Evolutionary conservation across 306 rosid genomes (phyloP), one percentile per base, ranked within the genome.

Genomic region (Dalbergia cultrata): DNA sequence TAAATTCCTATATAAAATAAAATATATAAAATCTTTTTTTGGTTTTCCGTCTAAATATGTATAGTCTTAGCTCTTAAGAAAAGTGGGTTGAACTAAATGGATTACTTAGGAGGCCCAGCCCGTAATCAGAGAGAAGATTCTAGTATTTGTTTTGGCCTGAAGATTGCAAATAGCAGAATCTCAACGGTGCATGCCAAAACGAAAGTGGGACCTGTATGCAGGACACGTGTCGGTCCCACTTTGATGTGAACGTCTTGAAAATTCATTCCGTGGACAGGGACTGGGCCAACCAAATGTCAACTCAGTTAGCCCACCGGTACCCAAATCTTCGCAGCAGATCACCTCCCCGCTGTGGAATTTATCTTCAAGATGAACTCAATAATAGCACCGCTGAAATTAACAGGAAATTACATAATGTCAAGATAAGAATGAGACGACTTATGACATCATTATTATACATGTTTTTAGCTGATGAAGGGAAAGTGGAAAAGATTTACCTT

Each of bases 31-130:
- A 22, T 22, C 26, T 22, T 22, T 22, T 1, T 22, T 22, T 22
- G 31, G 31, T 26, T 26, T 26, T 26, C 31, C 3, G 31, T 26
- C 31, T 0, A 26, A 26, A 26, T 26, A 39, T 2, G 16, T 5
- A 41, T 43, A 45, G 43, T 50, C 89, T 85, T 83, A 66, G 76
- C 71, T 73, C 18, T 41, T 82, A 80, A 82, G 91, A 31, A 78
- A 74, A 45, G 5, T n/a, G 45, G 49, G 49, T 58, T 39, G 37
- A 67, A 53, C 44, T 34, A n/a, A 34, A 6, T 33, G 33, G 12
- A 43, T 60, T 5, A 8, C 2, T 22, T 44, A 16, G 49, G 35
- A 56, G 11, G 45, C 35, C 65, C 58, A 14, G 5, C 8, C 43
- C 19, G 5, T 12, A 26, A 37, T 26, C 6, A 13, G 67, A 58